Evolutionary conservation across 2,329 filamentous ascomycete genomes (phyloP).

Genomic region (Orbilia ellipsospora): DNA sequence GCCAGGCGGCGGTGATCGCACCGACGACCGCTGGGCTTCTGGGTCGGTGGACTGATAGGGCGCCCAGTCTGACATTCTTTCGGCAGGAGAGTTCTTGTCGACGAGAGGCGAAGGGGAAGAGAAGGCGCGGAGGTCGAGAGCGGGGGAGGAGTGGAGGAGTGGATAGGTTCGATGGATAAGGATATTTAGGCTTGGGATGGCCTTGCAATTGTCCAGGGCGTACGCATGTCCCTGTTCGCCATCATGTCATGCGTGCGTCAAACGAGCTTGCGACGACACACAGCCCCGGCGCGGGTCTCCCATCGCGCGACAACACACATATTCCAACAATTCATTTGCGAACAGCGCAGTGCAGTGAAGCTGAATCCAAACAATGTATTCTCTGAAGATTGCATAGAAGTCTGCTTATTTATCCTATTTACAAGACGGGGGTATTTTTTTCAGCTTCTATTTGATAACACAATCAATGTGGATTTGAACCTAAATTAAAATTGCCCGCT

Average conservation of each 20-base stretch:
- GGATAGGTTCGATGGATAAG: constrained; percentile 4
- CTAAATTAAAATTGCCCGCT: too few relatives aligned
- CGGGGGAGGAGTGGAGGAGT: constrained; percentile 11
- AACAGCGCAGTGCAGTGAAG: too few relatives aligned
- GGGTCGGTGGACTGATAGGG: constrained; percentile 95
- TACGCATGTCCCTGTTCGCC: constrained; percentile 38
- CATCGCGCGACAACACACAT: constrained; percentile 20
- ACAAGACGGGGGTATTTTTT: not conserved
- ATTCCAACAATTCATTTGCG: constrained; percentile 17
- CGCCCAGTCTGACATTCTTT: constrained; percentile 77
- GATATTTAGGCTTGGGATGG: constrained; percentile 28
- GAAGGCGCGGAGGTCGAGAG: constrained; percentile 33
- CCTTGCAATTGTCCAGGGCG: constrained; percentile 32
- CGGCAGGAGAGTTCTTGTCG: constrained; percentile 56
- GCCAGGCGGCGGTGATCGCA: constrained; percentile 50
- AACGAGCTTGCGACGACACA: not conserved
- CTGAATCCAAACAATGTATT: not conserved
- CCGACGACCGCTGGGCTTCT: constrained; percentile 74
- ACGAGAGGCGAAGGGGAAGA: not conserved
- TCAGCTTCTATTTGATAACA: too few relatives aligned
- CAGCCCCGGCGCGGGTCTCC: not conserved
- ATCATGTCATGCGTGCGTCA: constrained; percentile 52
- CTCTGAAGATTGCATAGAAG: not conserved
- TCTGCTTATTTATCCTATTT: too few relatives aligned
- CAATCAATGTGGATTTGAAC: too few relatives aligned